Base-by-base conservation (phyloP, 768 basidiomycete species). In the Postia placenta region DNA sequence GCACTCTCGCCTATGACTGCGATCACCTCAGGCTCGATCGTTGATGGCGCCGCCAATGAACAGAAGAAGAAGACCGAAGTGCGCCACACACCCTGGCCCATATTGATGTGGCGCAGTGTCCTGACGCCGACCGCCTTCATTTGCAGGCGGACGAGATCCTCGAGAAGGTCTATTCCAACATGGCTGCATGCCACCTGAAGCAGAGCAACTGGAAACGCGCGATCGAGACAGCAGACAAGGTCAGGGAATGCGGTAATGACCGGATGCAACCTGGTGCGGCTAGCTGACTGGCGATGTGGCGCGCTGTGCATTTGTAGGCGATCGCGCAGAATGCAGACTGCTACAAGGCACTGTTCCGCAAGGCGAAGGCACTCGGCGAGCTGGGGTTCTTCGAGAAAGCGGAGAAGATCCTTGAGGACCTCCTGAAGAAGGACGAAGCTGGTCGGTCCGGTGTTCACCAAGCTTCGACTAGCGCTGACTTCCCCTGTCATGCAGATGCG, bases 101-200 rank as follows among this genome's bases (percentile, higher is more conserved):
- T 7, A 33, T 33, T 33, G 27, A 12, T 42, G 36, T 36, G 20
- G 27, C 27, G 33, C 41, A 27, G 24, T 17, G 6, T 37, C 1
- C 19, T 6, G n/a, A 14, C 11, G 4, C 42, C 39, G 27, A 42
- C 44, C 22, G 11, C 35, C 25, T 42, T 23, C 42, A 15, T 14
- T 42, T 20, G 11, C 12, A 92, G 89, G 74, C 81, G 17, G 90
- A 92, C 62, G 70, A 81, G 9, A 73, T 90, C 33, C 64, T 88
- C 17, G 87, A 87, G 66, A 92, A 86, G 69, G 80, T 91, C 40
- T 87, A 92, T 54, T 79, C 86, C 3, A 92, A 92, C 49, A 86
- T 88, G 85, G 79, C 83, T 2, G 87, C 87, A 4, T 89, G 87
- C 56, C 87, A 92, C 62, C 68, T 92, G 59, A 90, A 88, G 66